Evolutionary conservation across 2,329 filamentous ascomycete species (phyloP).

Genomic region (Xylaria sp.): DNA sequence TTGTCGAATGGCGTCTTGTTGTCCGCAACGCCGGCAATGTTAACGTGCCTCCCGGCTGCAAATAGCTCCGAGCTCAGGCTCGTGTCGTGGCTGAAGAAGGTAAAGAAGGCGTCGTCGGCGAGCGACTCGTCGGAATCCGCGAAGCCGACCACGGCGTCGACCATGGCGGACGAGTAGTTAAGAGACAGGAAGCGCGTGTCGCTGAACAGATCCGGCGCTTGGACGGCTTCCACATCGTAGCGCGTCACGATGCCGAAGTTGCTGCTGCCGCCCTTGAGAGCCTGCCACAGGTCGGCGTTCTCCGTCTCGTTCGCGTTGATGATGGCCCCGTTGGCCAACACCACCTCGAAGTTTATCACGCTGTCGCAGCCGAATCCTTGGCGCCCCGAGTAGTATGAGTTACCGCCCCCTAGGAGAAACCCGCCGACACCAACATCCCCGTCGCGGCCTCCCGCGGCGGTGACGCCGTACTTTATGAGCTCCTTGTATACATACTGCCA

Average conservation of each 20-base stretch:
- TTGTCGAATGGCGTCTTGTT: slow-evolving; percentile 38
- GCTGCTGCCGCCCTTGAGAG: slow-evolving; percentile 59
- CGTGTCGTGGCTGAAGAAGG: slow-evolving; percentile 37
- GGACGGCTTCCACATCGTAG: slow-evolving; percentile 51
- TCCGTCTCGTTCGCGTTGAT: slow-evolving; percentile 53
- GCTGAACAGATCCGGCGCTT: slow-evolving; percentile 41
- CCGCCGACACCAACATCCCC: slow-evolving; percentile 49
- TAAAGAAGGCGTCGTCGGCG: slow-evolving; percentile 42
- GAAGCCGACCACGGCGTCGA: slow-evolving; percentile 43
- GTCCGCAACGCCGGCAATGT: slow-evolving; percentile 39
- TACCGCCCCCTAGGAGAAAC: slow-evolving; percentile 43
- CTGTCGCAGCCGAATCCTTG: slow-evolving; percentile 34
- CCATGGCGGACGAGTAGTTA: slow-evolving; percentile 37
- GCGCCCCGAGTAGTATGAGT: slow-evolving; percentile 34
- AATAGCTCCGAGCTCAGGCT: slow-evolving; percentile 29
- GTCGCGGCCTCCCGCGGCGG: slow-evolving; percentile 47
- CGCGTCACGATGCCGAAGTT: slow-evolving; percentile 59
- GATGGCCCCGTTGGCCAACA: slow-evolving; percentile 45
- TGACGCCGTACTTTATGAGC: slow-evolving; percentile 42
- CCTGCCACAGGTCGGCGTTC: slow-evolving; percentile 58
- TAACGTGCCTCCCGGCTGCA: slow-evolving; percentile 39
- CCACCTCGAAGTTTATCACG: slow-evolving; percentile 37
- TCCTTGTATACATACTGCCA: slow-evolving; percentile 47
- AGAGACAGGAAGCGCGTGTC: slow-evolving; percentile 36
- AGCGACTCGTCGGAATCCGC: slow-evolving; percentile 40